phyloP scores from a whole-genome alignment of 495 filamentous ascomycete species.

The Penicillium ochrochloron region DNA sequence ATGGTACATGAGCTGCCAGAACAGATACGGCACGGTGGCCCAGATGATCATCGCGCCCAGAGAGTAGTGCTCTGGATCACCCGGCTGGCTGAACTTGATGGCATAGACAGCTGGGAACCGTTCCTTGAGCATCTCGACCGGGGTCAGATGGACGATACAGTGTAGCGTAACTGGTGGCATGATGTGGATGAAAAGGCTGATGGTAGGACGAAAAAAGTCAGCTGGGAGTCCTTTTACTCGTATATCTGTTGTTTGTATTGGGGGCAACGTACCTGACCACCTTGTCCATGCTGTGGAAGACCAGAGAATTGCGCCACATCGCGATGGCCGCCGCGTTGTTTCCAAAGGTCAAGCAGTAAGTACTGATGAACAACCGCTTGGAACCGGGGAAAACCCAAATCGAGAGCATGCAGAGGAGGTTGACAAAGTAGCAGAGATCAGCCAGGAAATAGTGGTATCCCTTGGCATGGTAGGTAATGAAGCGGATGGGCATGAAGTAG shows the following conservation, averaged over 20 bases:
- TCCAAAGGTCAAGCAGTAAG: slow-evolving; percentile 89
- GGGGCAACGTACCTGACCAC: slow-evolving; percentile 66
- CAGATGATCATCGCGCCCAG: slow-evolving; percentile 86
- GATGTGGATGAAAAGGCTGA: slow-evolving; percentile 93
- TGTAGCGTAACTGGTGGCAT: slow-evolving; percentile 95
- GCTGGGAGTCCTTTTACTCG: slow-evolving; percentile 7
- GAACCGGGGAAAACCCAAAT: slow-evolving; percentile 92
- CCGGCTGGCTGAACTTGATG: slow-evolving; percentile 74
- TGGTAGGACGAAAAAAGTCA: slow-evolving; percentile 13
- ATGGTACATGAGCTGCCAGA: slow-evolving; percentile 94
- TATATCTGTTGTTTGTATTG: neutral
- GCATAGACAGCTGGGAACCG: slow-evolving; percentile 88
- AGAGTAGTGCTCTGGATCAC: slow-evolving; percentile 75
- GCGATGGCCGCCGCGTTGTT: slow-evolving; percentile 98
- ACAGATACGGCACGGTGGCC: slow-evolving; percentile 87
- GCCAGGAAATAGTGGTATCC: slow-evolving; percentile 98
- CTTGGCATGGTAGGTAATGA: slow-evolving; percentile 82
- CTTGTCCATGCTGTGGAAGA: slow-evolving; percentile 98
- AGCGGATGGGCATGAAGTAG: slow-evolving; percentile 97
- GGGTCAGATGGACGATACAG: slow-evolving; percentile 83
- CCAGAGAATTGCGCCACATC: slow-evolving; percentile 98
- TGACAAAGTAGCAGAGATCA: slow-evolving; percentile 98
- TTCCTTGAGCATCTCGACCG: slow-evolving; percentile 62
- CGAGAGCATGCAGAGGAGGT: slow-evolving; percentile 78
- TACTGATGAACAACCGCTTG: slow-evolving; percentile 89